phyloP scores from a whole-genome alignment of 2,329 filamentous ascomycete genomes.

The Epichloe coenophiala region DNA sequence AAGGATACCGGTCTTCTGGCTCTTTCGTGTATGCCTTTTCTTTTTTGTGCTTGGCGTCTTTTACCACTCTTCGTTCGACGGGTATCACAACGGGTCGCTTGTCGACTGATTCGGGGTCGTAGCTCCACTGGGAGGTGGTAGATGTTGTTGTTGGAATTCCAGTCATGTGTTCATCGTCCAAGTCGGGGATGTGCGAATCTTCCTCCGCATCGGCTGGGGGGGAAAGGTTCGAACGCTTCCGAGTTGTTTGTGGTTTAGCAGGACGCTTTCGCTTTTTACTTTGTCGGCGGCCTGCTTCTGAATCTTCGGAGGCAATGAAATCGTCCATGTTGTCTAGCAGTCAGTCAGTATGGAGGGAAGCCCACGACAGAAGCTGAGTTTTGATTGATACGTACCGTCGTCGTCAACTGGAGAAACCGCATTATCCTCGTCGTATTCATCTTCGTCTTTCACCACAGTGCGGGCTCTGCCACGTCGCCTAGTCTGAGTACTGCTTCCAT shows the following conservation, averaged over 20 bases:
- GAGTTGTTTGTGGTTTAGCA: slow-evolving; percentile 33
- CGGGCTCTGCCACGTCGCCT: slow-evolving; percentile 35
- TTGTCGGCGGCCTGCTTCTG: slow-evolving; percentile 46
- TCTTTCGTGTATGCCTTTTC: slow-evolving; percentile 68
- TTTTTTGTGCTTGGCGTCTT: slow-evolving; percentile 32
- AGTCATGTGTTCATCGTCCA: slow-evolving; percentile 41
- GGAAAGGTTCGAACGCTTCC: slow-evolving; percentile 51
- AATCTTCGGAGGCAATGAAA: slow-evolving; percentile 79
- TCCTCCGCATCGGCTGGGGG: slow-evolving; percentile 17
- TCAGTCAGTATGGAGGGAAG: slow-evolving; percentile 3
- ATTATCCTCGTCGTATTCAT: slow-evolving; percentile 59
- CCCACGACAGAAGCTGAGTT: not conserved
- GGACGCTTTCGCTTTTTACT: slow-evolving; percentile 68
- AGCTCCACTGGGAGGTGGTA: slow-evolving; percentile 72
- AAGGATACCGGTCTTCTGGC: slow-evolving; percentile 75
- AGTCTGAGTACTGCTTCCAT: slow-evolving; percentile 24
- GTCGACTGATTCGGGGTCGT: slow-evolving; percentile 34
- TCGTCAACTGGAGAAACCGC: slow-evolving; percentile 48
- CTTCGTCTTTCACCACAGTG: slow-evolving; percentile 49
- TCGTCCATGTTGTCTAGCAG: slow-evolving; percentile 60
- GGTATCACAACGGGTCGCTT: slow-evolving; percentile 23
- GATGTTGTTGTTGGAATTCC: slow-evolving; percentile 45
- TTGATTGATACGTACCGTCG: slow-evolving; percentile 32
- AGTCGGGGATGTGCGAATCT: slow-evolving; percentile 30
- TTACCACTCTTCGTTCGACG: slow-evolving; percentile 13